These are phyloP conservation scores for Sistotremastrum niveocremeum DNA, from an alignment of 768 basidiomycete species.

Conservation along the genomic window DNA sequence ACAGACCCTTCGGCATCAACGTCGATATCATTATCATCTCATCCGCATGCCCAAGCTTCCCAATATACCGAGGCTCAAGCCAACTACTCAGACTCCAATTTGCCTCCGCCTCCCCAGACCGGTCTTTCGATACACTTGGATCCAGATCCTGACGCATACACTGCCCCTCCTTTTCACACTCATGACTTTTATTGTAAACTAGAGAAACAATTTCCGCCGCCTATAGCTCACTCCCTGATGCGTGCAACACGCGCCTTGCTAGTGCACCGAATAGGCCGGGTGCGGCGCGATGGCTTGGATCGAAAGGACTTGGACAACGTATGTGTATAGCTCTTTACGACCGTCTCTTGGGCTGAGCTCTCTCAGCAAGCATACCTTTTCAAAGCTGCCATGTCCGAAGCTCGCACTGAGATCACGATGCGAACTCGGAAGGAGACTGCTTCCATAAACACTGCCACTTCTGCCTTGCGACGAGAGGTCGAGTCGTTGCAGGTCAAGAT, in stretches of 20 bases:
- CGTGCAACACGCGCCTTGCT: conserved; percentile 69
- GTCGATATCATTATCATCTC: too few relatives aligned
- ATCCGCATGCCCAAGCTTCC: too few relatives aligned
- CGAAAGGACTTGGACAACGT: conserved; percentile 76
- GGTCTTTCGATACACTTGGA: too few relatives aligned
- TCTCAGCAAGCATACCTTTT: conserved; percentile 89
- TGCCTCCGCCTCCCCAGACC: too few relatives aligned
- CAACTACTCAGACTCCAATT: too few relatives aligned
- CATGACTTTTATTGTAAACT: conserved; percentile 61
- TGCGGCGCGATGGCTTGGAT: conserved; percentile 57
- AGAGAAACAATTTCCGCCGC: conserved; percentile 60
- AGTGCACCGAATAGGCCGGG: conserved; percentile 59
- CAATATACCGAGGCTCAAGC: too few relatives aligned
- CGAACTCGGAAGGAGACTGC: conserved; percentile 75
- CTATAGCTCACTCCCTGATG: conserved; percentile 69
- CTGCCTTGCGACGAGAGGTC: conserved; percentile 74
- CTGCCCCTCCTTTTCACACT: conserved; percentile 71
- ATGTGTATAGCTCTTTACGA: conserved; percentile 16
- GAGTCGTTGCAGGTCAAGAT: conserved; percentile 79
- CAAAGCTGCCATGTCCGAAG: conserved; percentile 82
- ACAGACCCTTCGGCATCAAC: too few relatives aligned
- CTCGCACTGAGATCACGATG: conserved; percentile 75
- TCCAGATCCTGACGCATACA: conserved; percentile 19
- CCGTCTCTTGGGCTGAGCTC: conserved; percentile 1
- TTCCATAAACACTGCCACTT: conserved; percentile 60